Evolutionary conservation across 768 basidiomycete genomes (phyloP).

Genomic region (Suillus subaureus): DNA sequence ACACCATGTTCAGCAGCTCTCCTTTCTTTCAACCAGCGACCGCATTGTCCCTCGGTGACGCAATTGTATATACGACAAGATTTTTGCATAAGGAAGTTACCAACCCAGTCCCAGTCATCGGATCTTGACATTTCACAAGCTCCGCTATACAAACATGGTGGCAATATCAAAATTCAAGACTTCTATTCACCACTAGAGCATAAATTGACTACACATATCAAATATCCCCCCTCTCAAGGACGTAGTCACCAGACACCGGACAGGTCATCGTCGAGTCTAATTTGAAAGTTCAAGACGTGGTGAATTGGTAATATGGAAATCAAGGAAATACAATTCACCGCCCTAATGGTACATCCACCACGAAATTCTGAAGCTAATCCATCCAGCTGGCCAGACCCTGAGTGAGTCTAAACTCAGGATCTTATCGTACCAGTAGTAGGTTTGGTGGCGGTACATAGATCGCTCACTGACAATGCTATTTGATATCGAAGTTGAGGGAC

Average conservation of each 20-base stretch:
- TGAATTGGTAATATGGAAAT: background rate
- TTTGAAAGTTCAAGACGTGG: background rate
- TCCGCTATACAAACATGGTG: background rate
- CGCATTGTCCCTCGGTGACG: background rate
- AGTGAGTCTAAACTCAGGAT: background rate
- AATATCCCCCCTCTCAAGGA: background rate
- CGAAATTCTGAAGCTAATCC: background rate
- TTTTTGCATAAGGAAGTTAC: background rate
- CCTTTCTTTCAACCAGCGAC: background rate
- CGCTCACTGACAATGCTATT: background rate
- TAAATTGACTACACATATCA: background rate
- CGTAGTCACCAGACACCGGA: background rate
- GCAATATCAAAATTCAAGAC: background rate
- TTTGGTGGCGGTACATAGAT: background rate
- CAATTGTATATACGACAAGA: background rate
- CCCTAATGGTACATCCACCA: background rate
- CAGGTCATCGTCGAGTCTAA: background rate
- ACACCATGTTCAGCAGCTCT: background rate
- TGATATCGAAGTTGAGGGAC: background rate
- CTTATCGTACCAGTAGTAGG: too few relatives aligned
- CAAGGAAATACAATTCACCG: background rate
- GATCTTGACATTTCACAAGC: background rate
- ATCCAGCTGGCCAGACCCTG: background rate
- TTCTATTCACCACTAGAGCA: background rate
- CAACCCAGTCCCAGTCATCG: background rate